Percentiles rank a stretch among this genome's conserved stretches.
These are phyloP conservation scores for Eucalyptus coolabah DNA, from an alignment of 345 rosid species.

Conservation along the genomic window DNA sequence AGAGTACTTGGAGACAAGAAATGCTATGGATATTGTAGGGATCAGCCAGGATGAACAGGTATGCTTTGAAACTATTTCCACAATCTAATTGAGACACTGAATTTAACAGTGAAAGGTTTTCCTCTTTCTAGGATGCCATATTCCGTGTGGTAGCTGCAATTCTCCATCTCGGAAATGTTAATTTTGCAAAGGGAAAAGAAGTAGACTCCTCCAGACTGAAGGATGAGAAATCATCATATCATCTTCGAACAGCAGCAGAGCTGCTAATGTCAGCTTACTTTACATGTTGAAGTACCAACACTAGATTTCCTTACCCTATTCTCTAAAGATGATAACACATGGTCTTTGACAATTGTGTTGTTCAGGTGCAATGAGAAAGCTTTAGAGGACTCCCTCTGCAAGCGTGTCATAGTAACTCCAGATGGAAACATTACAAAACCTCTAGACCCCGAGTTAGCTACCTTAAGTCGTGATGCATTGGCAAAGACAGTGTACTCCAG, in stretches of 20 bases:
- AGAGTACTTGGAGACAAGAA: conserved; percentile 91
- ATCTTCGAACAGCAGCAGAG: conserved; percentile 72
- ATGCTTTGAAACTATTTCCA: not conserved
- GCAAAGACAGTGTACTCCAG: conserved; percentile 95
- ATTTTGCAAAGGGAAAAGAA: conserved; percentile 86
- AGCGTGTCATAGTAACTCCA: conserved; percentile 99
- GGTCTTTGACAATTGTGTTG: not conserved
- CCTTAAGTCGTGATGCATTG: conserved; percentile 87
- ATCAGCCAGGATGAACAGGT: conserved; percentile 98
- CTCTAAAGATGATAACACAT: not conserved
- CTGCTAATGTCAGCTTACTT: conserved; percentile 58
- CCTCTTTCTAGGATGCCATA: conserved; percentile 75
- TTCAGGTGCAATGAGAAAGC: conserved; percentile 78
- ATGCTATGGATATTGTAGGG: conserved; percentile 99
- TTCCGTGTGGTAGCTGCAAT: conserved; percentile 95
- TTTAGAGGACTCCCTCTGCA: conserved; percentile 87
- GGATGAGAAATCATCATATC: conserved; percentile 85
- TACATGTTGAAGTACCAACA: conserved; percentile 31
- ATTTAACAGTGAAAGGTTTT: conserved; percentile 17
- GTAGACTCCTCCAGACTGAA: conserved; percentile 89
- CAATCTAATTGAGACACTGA: conserved; percentile 11
- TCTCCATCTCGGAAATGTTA: conserved; percentile 88
- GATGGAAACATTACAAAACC: conserved; percentile 96
- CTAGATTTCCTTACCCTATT: not conserved
- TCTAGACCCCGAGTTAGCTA: conserved; percentile 80